Evolutionary conservation across 2,329 filamentous ascomycete species (phyloP), one percentile per base, ranked within the genome.

Genomic region (Sclerotinia trifoliorum): DNA sequence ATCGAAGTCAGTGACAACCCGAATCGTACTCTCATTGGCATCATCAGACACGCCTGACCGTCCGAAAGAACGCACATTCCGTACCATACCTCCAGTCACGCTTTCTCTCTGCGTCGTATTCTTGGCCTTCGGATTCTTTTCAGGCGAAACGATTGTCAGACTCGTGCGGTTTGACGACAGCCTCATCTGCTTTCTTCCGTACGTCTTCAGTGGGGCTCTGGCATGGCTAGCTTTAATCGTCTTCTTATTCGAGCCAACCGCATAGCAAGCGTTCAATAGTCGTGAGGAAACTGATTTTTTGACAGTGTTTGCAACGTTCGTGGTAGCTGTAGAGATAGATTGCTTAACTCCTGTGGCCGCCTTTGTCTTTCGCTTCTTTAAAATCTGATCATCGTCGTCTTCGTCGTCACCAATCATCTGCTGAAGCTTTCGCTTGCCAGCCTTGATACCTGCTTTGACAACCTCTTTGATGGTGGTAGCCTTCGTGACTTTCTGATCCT

Each of bases 371-470:
- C 79, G 79, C 75, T 83, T 85, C 76, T 81, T 83, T 26, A 76
- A 44, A 74, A 72, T 67, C 70, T 73, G 49, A 42, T 55, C 69
- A 17, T 69, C 68, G 19, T 72, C 65, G n/a, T 73, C 70, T 32
- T 72, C 71, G 13, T 75, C 71, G 6, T 68, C 73, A 29, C 80
- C 83, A 5, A 85, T 76, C 10, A 85, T 75, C 60, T 86, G 84
- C 75, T 84, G 82, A 3, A 86, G 75, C 79, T 88, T 88, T 69
- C 85, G 80, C 79, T 88, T 88, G 60, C 82, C 80, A 5, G 81
- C 80, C 74, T 83, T 85, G 65, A 81, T 77, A 65, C 73, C 71
- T n/a, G 71, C 75, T 51, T 77, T 78, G 68, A 80, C 72, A 35
- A 71, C 71, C 46, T 78, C 77, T 26, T 77, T 77, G 35, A 78